phyloP scores from a whole-genome alignment of 192 early-diverging fungal species.

The Allomyces macrogynus region DNA sequence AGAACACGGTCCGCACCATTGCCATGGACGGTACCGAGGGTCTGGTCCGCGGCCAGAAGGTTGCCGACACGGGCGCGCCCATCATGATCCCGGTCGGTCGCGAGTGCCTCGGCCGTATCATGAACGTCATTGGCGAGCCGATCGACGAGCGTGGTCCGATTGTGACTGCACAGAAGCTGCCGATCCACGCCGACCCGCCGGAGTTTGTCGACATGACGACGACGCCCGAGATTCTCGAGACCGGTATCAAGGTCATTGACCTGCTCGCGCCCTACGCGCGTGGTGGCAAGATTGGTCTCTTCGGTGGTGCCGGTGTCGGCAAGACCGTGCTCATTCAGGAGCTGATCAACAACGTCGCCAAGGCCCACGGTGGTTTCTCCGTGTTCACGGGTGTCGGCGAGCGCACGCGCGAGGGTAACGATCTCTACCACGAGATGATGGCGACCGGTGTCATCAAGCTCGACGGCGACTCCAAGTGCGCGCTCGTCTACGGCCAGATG shows the following conservation, averaged over 20 bases:
- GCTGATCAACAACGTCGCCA: conserved; percentile 98
- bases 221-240: conserved; percentile 81
- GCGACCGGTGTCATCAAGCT: conserved; percentile 89
- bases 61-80: conserved; percentile 78
- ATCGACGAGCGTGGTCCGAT: conserved; percentile 96
- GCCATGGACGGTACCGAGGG: conserved; percentile 99
- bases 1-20: conserved; percentile 97
- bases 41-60: conserved; percentile 87
- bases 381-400: conserved; percentile 97
- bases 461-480: conserved; percentile 81
- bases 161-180: conserved; percentile 60
- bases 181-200: conserved; percentile 84
- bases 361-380: conserved; percentile 96
- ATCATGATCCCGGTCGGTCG: conserved; percentile 82
- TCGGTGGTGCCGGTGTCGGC: conserved; percentile 98
- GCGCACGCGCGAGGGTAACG: conserved; percentile 98
- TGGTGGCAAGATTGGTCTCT: conserved; percentile 97
- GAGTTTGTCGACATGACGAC: conserved; percentile 91
- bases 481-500: conserved; percentile 97
- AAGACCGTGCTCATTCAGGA: conserved; percentile 99
- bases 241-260: conserved; percentile 98
- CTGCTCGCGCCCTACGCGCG: conserved; percentile 88
- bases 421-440: conserved; percentile 98
- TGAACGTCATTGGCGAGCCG: conserved; percentile 98
- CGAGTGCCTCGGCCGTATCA: conserved; percentile 91